Evolutionary conservation across 2,329 filamentous ascomycete genomes (phyloP), one percentile per base, ranked within the genome.

Genomic region (Thermothelomyces thermophilus): DNA sequence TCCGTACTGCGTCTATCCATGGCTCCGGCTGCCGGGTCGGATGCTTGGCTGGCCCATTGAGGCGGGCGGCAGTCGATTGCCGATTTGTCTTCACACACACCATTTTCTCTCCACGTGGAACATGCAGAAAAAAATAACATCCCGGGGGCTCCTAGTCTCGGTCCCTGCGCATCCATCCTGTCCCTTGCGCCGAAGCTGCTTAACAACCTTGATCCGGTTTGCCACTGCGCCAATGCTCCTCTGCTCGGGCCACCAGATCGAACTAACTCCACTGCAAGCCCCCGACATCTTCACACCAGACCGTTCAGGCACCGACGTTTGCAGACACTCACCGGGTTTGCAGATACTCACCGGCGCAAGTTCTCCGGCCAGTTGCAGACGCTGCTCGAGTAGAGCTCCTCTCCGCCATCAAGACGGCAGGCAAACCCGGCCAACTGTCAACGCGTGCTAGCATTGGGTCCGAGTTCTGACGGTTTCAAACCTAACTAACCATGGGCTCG

Each of bases 31-130:
- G 22, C 16, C 35, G 26, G 44, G 34, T 39, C 13, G 34, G 41
- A 20, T 35, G 20, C 45, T 41, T 48, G 50, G 39, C 51, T 43
- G 36, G 26, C 5, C 51, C 33, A 46, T 50, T 53, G 46, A 48
- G 24, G 36, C 51, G 51, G 24, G 14, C 19, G 42, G 24, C 13
- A 16, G 22, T 45, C 33, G 16, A 35, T 42, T 39, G 26, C 40
- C 19, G 17, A 22, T 19, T 26, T 34, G 22, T 36, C 20, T 40
- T 41, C 16, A n/a, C n/a, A n/a, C n/a, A 43, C 41, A 35, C 39
- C 9, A n/a, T 37, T 33, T 28, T 50, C 24, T 28, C 35, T 39
- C 24, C 41, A 43, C 44, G 34, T 48, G 43, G 39, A n/a, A 42
- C 33, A 37, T 39, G 39, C n/a, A 31, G 11, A 26, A 39, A 39